Evolutionary conservation across 1,139 yeast genomes (phyloP), one percentile per base, ranked within the genome.

Genomic region (Kurtzmaniella quercitrusa): DNA sequence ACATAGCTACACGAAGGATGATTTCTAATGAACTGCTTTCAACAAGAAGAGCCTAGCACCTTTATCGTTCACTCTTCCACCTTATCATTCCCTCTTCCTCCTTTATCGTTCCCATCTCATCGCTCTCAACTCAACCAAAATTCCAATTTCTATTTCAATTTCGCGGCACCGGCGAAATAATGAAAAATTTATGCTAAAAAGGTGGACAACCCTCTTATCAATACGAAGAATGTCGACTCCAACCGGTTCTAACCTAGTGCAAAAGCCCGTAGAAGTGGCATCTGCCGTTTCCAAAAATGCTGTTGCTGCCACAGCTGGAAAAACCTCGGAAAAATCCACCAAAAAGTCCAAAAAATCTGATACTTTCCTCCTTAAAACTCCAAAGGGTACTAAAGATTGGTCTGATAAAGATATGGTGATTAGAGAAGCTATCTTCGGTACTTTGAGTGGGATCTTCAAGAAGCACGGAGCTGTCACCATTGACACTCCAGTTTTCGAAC

Each of bases 381-480:
- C 98, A 44, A 93, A 91, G 65, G 98, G 98, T 52, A 93, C 98
- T 55, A 87, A 87, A 62, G 98, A 93, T 65, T 93, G 98, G 98
- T 86, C 96, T 52, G 98, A 93, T 56, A 86, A 86, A 63, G 98
- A 93, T 63, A 93, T 93, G 98, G 85, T 89, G 39, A 79, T 93
- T 55, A 82, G 98, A 63, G 93, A 88, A 56, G 94, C 87, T 38
- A 79, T 93, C 49, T 93, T 93, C 61, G 70, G 73, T 43, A 79
- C 89, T 14, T 68, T 93, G 51, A 79, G 91, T 33, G 60, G 70
- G 2, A 68, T 91, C 45, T 93, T 93, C 76, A 86, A 90, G 68
- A 85, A 90, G 57, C 98, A 93, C 64, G 98, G 98, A 50, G 98
- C 95, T 65, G 96, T 90, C 34, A 91, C 98, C 41, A 89, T 93